Evolutionary conservation across 164 flowering plant species (phyloP), one percentile per base, ranked within the genome.

Genomic region (Platanus orientalis): DNA sequence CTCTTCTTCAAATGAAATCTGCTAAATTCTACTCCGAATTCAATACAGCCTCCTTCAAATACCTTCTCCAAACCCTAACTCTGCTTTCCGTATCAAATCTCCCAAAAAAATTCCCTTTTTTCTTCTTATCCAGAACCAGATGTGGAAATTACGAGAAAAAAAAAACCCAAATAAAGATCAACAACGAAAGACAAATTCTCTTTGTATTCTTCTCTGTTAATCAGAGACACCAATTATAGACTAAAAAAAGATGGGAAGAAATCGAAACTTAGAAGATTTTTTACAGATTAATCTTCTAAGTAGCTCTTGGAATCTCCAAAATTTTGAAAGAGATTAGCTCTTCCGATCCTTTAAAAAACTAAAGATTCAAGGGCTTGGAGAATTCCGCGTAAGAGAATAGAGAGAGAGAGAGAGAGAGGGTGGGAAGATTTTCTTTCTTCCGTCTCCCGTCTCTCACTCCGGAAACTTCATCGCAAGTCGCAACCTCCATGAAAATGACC

Each of bases 401-500:
- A n/a, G n/a, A n/a, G n/a, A n/a, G n/a, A n/a, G n/a, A n/a, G n/a
- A n/a, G n/a, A n/a, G n/a, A n/a, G n/a, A n/a, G n/a, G n/a, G n/a
- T 7, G 24, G 5, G 11, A 20, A 9, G 24, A 7, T 20, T 49
- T 49, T 49, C 52, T 49, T 14, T n/a, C 17, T 14, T 57, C 49
- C 40, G 20, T 42, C 17, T 27, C 14, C 50, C 52, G 19, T 68
- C 61, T 62, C 48, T 52, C 30, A 36, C 7, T 36, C 54, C 19
- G 25, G 74, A 66, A 71, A 34, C 62, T 66, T 66, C 70, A 57
- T 20, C 34, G 67, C 59, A 7, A 36, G 42, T 7, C 20, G 49
- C 49, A 56, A 25, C 40, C 25, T 14, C 24, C 25, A 24, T 44
- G 28, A 58, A 44, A 42, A 7, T 28, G 12, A 65, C 55, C 44